phyloP scores from a whole-genome alignment of 2,329 filamentous ascomycete genomes.

The Grosmannia serpens region DNA sequence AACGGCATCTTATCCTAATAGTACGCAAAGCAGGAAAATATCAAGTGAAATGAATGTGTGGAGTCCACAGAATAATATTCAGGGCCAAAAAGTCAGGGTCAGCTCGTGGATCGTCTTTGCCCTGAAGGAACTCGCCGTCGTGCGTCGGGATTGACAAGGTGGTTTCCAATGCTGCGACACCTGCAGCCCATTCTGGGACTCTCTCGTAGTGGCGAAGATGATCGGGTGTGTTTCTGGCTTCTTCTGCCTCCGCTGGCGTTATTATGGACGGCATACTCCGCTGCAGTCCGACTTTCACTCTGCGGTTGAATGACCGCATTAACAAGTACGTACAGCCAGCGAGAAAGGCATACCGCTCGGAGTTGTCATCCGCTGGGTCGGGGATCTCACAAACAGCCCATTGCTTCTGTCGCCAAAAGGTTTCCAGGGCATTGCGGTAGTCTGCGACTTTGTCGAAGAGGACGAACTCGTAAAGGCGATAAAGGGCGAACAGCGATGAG shows the following conservation, averaged over 20 bases:
- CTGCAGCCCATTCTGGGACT: background rate
- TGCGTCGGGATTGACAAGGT: slow-evolving; percentile 3
- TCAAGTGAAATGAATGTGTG: slow-evolving; percentile 6
- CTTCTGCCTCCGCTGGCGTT: slow-evolving; percentile 4
- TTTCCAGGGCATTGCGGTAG: slow-evolving; percentile 2
- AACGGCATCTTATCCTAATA: no score
- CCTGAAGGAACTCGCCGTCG: background rate
- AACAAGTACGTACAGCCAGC: slow-evolving; percentile 5
- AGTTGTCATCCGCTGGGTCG: slow-evolving; percentile 5
- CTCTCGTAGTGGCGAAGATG: slow-evolving; percentile 2
- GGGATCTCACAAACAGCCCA: slow-evolving; percentile 5
- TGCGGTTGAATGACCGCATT: slow-evolving; percentile 3
- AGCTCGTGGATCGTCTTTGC: slow-evolving; percentile 1
- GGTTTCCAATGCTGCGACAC: background rate
- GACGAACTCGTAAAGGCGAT: slow-evolving; percentile 4
- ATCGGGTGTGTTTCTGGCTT: background rate
- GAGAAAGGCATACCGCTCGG: slow-evolving; percentile 4
- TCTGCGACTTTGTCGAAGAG: slow-evolving; percentile 1
- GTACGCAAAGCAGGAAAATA: no score
- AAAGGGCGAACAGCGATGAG: slow-evolving; percentile 1
- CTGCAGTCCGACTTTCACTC: slow-evolving; percentile 1
- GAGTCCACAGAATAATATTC: slow-evolving; percentile 4
- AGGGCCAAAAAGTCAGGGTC: slow-evolving; percentile 2
- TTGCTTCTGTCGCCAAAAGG: slow-evolving; percentile 3
- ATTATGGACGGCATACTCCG: slow-evolving; percentile 2